Conservation (phyloP, 2,329 filamentous ascomycete genomes). For the Neocatenulostroma microsporum region DNA sequence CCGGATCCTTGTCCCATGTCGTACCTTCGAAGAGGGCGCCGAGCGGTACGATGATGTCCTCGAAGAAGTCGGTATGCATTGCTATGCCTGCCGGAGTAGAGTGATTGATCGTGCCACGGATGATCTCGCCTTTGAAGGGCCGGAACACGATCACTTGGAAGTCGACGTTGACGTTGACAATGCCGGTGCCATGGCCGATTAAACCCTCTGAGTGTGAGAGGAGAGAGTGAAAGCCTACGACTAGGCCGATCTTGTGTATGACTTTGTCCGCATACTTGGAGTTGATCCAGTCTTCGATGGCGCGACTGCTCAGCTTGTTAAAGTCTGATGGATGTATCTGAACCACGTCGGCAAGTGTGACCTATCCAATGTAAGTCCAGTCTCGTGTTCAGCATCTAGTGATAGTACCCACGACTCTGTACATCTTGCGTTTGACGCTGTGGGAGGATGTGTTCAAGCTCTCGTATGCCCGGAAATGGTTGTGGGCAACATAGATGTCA, state of each 20-base stretch:
- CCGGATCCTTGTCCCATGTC: conserved; percentile 17
- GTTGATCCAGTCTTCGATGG: conserved; percentile 95
- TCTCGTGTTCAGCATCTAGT: neutral
- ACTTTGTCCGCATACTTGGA: conserved; percentile 93
- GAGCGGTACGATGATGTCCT: conserved; percentile 74
- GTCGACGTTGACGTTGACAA: conserved; percentile 93
- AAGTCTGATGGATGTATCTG: conserved; percentile 88
- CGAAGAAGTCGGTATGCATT: conserved; percentile 82
- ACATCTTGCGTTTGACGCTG: no score
- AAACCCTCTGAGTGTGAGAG: conserved; percentile 83
- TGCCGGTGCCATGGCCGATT: conserved; percentile 84
- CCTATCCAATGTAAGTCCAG: conserved; percentile 48
- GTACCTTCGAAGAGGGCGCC: conserved; percentile 67
- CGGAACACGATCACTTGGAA: conserved; percentile 91
- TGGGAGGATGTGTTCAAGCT: no score
- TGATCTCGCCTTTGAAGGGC: conserved; percentile 89
- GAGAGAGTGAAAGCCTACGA: conserved; percentile 87
- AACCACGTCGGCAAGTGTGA: conserved; percentile 87
- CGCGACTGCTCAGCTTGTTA: conserved; percentile 68
- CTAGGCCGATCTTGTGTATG: conserved; percentile 89
- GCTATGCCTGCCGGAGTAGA: conserved; percentile 55
- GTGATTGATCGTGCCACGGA: conserved; percentile 78
- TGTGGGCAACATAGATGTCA: no score
- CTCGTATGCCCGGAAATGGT: no score
- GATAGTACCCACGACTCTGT: conserved; percentile 16